These are phyloP conservation scores for Thinopyrum elongatum DNA, from an alignment of 176 grass and related monocot species.

Conservation along the genomic window DNA sequence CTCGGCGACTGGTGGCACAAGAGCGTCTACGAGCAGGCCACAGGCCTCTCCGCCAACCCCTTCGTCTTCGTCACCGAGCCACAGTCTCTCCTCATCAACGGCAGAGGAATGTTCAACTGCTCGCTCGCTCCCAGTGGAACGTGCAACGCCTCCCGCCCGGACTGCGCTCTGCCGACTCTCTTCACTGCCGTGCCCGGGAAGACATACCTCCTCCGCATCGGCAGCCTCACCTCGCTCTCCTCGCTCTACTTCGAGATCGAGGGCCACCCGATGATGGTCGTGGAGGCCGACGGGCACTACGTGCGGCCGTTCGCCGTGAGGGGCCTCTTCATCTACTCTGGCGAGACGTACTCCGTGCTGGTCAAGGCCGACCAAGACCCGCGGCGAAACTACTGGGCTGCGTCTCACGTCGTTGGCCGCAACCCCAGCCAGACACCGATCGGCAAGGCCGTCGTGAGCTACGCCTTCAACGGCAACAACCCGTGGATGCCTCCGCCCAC, in stretches of 20 bases:
- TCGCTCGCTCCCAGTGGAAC: neutral
- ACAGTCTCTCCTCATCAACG: slow-evolving; percentile 76
- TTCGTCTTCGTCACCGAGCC: slow-evolving; percentile 55
- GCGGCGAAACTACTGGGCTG: slow-evolving; percentile 56
- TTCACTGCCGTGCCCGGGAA: slow-evolving; percentile 55
- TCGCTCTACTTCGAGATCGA: slow-evolving; percentile 74
- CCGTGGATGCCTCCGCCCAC: slow-evolving; percentile 13
- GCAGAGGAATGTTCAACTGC: slow-evolving; percentile 58
- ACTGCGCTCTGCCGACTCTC: slow-evolving; percentile 31
- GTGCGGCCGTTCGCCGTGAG: slow-evolving; percentile 44
- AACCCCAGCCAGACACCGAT: slow-evolving; percentile 27
- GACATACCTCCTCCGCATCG: slow-evolving; percentile 73
- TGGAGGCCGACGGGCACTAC: slow-evolving; percentile 71
- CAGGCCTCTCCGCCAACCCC: slow-evolving; percentile 40
- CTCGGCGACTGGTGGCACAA: slow-evolving; percentile 24
- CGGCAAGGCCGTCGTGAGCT: slow-evolving; percentile 52
- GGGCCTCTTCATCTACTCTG: slow-evolving; percentile 73
- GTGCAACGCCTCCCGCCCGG: slow-evolving; percentile 20
- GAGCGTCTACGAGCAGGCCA: slow-evolving; percentile 28
- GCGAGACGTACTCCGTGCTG: slow-evolving; percentile 75
- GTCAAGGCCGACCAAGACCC: slow-evolving; percentile 62
- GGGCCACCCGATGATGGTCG: slow-evolving; percentile 60
- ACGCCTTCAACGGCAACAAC: slow-evolving; percentile 21
- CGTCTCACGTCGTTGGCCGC: slow-evolving; percentile 48
- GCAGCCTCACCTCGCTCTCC: slow-evolving; percentile 61